phyloP scores from a whole-genome alignment of 306 rosid species.

The Vigna radiata region DNA sequence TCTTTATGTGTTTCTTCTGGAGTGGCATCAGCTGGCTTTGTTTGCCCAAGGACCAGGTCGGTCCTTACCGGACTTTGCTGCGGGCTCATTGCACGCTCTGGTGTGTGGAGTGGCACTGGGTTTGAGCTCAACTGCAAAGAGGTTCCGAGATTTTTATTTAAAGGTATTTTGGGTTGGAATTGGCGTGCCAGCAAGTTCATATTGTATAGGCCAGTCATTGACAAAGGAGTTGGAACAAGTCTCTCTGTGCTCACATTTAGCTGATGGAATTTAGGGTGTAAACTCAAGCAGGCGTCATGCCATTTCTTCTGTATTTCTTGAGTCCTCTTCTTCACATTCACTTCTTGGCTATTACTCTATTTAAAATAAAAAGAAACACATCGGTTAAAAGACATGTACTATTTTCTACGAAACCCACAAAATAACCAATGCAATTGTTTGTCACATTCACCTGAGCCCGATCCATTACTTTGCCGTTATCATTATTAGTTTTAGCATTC shows the following conservation, averaged over 20 bases:
- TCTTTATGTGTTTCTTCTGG: constrained; percentile 58
- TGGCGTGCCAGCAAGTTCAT: constrained; percentile 62
- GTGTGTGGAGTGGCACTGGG: constrained; percentile 51
- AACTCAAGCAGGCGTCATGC: constrained; percentile 70
- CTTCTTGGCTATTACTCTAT: constrained; percentile 61
- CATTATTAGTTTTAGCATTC: constrained; percentile 63
- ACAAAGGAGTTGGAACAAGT: constrained; percentile 57
- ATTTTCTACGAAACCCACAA: not conserved
- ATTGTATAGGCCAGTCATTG: constrained; percentile 64
- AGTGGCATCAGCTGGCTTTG: constrained; percentile 46
- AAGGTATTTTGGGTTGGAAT: constrained; percentile 68
- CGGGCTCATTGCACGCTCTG: constrained; percentile 48
- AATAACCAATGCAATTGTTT: not conserved
- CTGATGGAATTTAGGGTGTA: constrained; percentile 85
- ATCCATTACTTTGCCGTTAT: constrained; percentile 55
- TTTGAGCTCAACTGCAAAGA: constrained; percentile 65
- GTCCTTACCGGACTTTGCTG: constrained; percentile 71
- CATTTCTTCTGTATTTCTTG: constrained; percentile 84
- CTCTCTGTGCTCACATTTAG: constrained; percentile 64
- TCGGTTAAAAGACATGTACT: constrained; percentile 1
- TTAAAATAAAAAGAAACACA: constrained; percentile 39
- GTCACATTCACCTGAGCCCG: constrained; percentile 61
- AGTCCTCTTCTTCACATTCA: constrained; percentile 60
- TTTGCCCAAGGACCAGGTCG: constrained; percentile 82
- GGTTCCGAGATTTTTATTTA: constrained; percentile 68